A percentile compares a stretch with the other conserved stretches of the same genome.
Evolutionary conservation across 371 early-diverging fungal genomes (phyloP).

Genomic region (Rhizomucor pusillus): DNA sequence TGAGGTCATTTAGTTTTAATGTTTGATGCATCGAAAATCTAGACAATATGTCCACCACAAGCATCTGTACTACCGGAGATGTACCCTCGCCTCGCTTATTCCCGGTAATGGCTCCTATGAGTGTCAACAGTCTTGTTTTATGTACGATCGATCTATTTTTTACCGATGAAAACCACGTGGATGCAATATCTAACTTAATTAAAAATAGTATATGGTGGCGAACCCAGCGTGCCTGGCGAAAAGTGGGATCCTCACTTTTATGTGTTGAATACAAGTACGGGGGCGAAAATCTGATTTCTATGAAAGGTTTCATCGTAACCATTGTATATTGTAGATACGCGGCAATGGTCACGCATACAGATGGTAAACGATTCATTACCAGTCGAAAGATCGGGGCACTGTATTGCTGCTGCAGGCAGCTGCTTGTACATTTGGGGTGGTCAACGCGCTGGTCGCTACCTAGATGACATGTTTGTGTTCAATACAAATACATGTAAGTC

Average conservation of each 20-base stretch:
- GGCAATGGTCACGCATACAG: not conserved
- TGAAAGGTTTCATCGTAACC: not conserved
- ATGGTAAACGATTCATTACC: not conserved
- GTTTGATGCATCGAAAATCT: not conserved
- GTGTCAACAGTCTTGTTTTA: conserved; percentile 27
- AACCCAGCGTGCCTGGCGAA: conserved; percentile 32
- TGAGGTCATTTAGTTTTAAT: not conserved
- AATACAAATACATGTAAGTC: conserved; percentile 59
- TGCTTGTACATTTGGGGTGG: conserved; percentile 74
- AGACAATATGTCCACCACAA: conserved; percentile 33
- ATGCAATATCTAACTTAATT: not conserved
- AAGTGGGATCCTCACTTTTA: conserved; percentile 40
- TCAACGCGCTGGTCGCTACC: conserved; percentile 60
- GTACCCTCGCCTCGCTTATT: conserved; percentile 29
- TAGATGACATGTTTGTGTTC: conserved; percentile 62
- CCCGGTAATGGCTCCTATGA: conserved; percentile 21
- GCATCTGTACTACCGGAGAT: conserved; percentile 32
- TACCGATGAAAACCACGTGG: not conserved
- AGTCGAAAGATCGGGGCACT: conserved; percentile 67
- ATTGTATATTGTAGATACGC: not conserved
- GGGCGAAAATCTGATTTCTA: not conserved
- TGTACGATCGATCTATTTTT: conserved; percentile 19
- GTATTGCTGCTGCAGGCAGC: conserved; percentile 58
- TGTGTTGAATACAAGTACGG: conserved; percentile 31
- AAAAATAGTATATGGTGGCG: conserved; percentile 43